phyloP scores from a whole-genome alignment of 73 alveolate genomes.

The Paramecium octaurelia region DNA sequence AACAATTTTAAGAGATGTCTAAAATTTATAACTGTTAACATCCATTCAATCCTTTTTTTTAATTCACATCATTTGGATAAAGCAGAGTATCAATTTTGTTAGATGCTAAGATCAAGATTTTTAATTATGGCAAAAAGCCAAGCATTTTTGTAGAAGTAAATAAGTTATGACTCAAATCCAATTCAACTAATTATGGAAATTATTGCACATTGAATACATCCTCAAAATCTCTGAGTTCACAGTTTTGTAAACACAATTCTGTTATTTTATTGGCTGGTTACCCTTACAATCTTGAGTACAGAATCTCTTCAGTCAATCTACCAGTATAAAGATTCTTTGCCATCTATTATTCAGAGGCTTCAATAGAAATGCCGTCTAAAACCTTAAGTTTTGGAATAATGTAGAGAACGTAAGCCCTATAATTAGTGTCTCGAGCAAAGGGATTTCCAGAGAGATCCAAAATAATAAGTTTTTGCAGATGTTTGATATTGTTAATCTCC shows the following conservation, averaged over 20 bases:
- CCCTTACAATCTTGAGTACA: conserved; percentile 72
- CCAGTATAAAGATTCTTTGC: conserved; percentile 90
- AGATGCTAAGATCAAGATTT: conserved; percentile 62
- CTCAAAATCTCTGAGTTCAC: conserved; percentile 83
- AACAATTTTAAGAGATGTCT: conserved; percentile 73
- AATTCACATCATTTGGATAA: conserved; percentile 70
- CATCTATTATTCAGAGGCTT: conserved; percentile 68
- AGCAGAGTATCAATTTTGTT: conserved; percentile 79
- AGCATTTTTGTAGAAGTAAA: conserved; percentile 74
- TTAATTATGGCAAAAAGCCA: conserved; percentile 78
- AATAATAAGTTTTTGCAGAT: conserved; percentile 76
- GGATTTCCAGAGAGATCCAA: conserved; percentile 84
- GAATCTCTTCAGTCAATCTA: conserved; percentile 82
- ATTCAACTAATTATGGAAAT: conserved; percentile 76
- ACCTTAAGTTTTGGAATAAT: conserved; percentile 79
- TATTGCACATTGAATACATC: conserved; percentile 75
- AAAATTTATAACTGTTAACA: conserved; percentile 73
- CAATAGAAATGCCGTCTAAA: conserved; percentile 82
- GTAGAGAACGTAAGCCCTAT: conserved; percentile 74
- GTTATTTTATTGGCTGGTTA: conserved; percentile 63
- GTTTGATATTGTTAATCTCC: conserved; percentile 70
- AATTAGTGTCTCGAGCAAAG: conserved; percentile 70
- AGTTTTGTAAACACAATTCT: conserved; percentile 70
- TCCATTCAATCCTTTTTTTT: conserved; percentile 71
- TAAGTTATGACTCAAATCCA: conserved; percentile 74